Evolutionary conservation across 78 protist species (phyloP).

Genomic region (Polysphondylium violaceum): DNA sequence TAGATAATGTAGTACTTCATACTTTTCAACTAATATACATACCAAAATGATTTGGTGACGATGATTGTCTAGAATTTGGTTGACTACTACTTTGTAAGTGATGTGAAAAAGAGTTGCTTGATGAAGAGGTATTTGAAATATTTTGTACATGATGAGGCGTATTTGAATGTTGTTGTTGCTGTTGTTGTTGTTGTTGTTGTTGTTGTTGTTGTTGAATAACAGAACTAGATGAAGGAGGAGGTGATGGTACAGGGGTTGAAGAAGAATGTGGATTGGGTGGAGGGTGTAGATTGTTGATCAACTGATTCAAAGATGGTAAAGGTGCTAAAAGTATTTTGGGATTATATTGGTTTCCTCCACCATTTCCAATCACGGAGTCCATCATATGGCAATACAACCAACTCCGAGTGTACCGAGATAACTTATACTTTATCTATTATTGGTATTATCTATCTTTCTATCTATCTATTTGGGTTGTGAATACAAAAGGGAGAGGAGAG

Average conservation of each 20-base stretch:
- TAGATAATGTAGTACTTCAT: not conserved
- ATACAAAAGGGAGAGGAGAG: too few species aligned
- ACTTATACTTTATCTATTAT: too few species aligned
- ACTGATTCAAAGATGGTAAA: too few species aligned
- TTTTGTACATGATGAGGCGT: not conserved
- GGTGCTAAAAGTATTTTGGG: too few species aligned
- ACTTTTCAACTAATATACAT: not conserved
- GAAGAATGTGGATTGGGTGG: not conserved
- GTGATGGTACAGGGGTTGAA: not conserved
- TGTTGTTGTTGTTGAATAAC: conserved; percentile 2
- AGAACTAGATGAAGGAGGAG: not conserved
- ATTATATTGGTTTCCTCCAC: too few species aligned
- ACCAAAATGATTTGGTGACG: not conserved
- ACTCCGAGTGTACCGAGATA: too few species aligned
- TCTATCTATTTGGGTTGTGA: too few species aligned
- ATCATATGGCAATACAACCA: too few species aligned
- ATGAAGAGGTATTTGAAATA: too few species aligned
- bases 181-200: conserved; percentile 5
- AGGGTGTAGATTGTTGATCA: not conserved
- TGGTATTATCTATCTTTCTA: too few species aligned
- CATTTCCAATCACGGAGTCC: too few species aligned
- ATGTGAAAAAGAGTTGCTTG: not conserved
- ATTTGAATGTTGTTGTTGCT: not conserved
- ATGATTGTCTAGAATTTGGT: not conserved
- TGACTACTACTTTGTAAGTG: not conserved